Evolutionary conservation across 192 early-diverging fungal species (phyloP).

Genomic region (Coemansia sp.): DNA sequence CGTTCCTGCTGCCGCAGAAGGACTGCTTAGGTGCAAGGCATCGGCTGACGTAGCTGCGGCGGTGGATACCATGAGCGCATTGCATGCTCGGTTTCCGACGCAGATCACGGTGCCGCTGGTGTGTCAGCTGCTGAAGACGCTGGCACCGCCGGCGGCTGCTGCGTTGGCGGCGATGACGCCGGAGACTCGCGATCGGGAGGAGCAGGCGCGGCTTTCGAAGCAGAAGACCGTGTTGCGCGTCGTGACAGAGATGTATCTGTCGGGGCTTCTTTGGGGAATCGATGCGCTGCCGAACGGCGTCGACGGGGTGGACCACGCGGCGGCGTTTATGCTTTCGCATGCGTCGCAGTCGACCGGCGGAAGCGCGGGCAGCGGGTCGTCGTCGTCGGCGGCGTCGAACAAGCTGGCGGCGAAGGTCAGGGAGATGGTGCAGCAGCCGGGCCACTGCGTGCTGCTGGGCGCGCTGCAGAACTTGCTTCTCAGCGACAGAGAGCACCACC

Average conservation of each 20-base stretch:
- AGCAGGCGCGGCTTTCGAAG: constrained; percentile 61
- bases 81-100: constrained; percentile 88
- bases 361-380: constrained; percentile 2
- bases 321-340: constrained; percentile 33
- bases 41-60: constrained; percentile 74
- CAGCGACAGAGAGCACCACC: constrained; percentile 44
- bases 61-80: constrained; percentile 73
- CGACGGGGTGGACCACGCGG: constrained; percentile 29
- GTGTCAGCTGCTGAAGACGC: constrained; percentile 59
- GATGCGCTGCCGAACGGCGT: constrained; percentile 31
- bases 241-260: constrained; percentile 78
- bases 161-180: constrained; percentile 58
- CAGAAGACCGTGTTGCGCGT: constrained; percentile 70
- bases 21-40: constrained; percentile 62
- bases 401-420: constrained; percentile 29
- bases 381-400: constrained; percentile 11
- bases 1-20: constrained; percentile 77
- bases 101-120: constrained; percentile 72
- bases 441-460: constrained; percentile 42
- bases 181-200: constrained; percentile 88
- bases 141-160: constrained; percentile 61
- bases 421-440: constrained; percentile 47
- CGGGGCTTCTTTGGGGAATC: constrained; percentile 63
- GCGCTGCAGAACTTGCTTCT: constrained; percentile 44
- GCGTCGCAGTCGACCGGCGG: not conserved